Percentiles rank a stretch among this genome's conserved stretches.
These are phyloP conservation scores for Arthrobotrys musiformis DNA, from an alignment of 2,329 filamentous ascomycete genomes.

Conservation along the genomic window DNA sequence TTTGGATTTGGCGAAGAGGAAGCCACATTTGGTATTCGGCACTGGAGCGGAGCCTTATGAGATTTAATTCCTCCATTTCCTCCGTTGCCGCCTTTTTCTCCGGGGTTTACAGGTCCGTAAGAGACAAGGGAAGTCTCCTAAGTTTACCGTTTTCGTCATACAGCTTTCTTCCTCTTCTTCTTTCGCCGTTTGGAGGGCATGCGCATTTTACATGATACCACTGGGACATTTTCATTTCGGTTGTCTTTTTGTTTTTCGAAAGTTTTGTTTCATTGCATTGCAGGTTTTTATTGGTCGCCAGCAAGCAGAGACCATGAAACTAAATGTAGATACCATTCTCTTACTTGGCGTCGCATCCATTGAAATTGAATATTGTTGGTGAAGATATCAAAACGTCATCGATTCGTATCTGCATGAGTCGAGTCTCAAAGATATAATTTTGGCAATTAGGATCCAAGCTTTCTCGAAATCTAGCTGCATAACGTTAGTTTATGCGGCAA, in stretches of 20 bases:
- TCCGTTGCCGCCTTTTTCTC: background rate
- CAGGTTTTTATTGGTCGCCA: background rate
- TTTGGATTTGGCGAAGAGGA: slow-evolving; percentile 85
- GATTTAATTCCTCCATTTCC: slow-evolving; percentile 56
- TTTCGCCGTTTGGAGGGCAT: slow-evolving; percentile 11
- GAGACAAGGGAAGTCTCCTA: background rate
- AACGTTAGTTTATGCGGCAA: slow-evolving; percentile 42
- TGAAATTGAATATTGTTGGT: background rate
- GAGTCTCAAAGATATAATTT: background rate
- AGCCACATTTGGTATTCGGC: slow-evolving; percentile 86
- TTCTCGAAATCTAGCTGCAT: slow-evolving; percentile 7
- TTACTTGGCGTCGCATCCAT: background rate
- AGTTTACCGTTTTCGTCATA: background rate
- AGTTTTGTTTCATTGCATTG: background rate
- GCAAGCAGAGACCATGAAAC: background rate
- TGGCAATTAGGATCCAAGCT: background rate
- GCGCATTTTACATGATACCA: slow-evolving; percentile 45
- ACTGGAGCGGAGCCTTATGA: slow-evolving; percentile 71
- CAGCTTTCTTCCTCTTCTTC: background rate
- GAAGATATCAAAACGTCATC: background rate
- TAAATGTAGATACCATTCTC: background rate
- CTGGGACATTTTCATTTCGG: slow-evolving; percentile 5
- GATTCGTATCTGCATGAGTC: background rate
- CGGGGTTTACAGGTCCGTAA: background rate
- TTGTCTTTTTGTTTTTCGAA: background rate